A percentile compares a stretch with the other conserved stretches of the same genome.
Conservation (phyloP, 1,139 yeast genomes). For the Taphrina sp. region DNA sequence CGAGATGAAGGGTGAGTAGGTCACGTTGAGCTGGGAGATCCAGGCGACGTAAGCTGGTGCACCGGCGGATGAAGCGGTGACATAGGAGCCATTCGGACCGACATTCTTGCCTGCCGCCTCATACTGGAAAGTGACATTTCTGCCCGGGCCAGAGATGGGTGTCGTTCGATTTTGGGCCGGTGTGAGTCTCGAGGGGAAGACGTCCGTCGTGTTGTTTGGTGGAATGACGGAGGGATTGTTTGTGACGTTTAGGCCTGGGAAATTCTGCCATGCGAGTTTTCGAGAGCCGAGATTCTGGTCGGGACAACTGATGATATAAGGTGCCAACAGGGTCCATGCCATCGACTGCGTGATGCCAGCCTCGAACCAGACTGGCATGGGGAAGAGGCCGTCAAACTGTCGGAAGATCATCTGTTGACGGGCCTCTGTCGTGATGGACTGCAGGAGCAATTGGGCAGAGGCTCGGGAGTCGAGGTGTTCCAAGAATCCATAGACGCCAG, state of each 20-base stretch:
- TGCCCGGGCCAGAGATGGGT: slow-evolving; percentile 34
- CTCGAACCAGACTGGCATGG: slow-evolving; percentile 36
- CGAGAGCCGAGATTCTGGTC: slow-evolving; percentile 25
- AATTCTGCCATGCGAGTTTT: slow-evolving; percentile 35
- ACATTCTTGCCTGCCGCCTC: slow-evolving; percentile 87
- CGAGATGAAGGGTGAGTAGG: slow-evolving; percentile 33
- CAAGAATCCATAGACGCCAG: slow-evolving; percentile 36
- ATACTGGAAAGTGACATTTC: slow-evolving; percentile 60
- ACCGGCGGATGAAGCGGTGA: slow-evolving; percentile 44
- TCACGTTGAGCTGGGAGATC: slow-evolving; percentile 36
- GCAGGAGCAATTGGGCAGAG: slow-evolving; percentile 35
- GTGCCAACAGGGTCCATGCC: slow-evolving; percentile 36
- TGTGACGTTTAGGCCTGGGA: slow-evolving; percentile 34
- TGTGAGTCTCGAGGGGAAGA: slow-evolving; percentile 23
- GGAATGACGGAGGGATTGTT: slow-evolving; percentile 31
- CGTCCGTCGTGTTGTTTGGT: slow-evolving; percentile 31
- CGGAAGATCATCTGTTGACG: slow-evolving; percentile 36
- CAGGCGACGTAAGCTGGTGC: slow-evolving; percentile 36
- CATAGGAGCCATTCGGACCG: slow-evolving; percentile 72
- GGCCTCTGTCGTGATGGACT: slow-evolving; percentile 36
- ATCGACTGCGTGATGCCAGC: slow-evolving; percentile 36
- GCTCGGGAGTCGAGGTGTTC: slow-evolving; percentile 36
- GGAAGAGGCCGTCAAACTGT: slow-evolving; percentile 35
- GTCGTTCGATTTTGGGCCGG: slow-evolving; percentile 34
- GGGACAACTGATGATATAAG: slow-evolving; percentile 34